These are phyloP conservation scores for Penicillium bialowiezense DNA, from an alignment of 495 filamentous ascomycete species.

Conservation along the genomic window DNA sequence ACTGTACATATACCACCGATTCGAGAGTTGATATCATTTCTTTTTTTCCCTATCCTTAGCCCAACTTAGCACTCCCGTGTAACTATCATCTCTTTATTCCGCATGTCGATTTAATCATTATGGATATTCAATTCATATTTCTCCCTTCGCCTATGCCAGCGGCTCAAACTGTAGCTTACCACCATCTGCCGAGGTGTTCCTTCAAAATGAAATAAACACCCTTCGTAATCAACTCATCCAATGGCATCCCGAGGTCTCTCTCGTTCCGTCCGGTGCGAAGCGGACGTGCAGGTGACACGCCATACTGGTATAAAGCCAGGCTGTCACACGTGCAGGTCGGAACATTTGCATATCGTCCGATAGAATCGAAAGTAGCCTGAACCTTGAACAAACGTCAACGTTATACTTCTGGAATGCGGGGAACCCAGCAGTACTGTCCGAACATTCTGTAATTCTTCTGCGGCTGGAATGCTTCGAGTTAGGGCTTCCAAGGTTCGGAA, in stretches of 20 bases:
- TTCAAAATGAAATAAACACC: background rate
- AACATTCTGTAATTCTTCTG: background rate
- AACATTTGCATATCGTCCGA: background rate
- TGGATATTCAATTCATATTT: no score
- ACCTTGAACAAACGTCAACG: background rate
- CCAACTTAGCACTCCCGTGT: background rate
- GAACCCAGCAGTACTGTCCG: background rate
- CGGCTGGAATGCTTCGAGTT: background rate
- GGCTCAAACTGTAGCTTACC: no score
- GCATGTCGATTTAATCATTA: background rate
- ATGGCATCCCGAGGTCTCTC: background rate
- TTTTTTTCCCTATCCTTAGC: slow-evolving; percentile 11
- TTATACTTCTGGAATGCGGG: background rate
- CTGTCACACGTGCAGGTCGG: background rate
- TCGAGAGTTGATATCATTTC: slow-evolving; percentile 22
- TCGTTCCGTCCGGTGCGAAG: no score
- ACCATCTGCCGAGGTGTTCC: no score
- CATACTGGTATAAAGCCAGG: no score
- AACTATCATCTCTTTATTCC: background rate
- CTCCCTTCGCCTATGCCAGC: no score
- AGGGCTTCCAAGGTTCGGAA: background rate
- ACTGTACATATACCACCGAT: slow-evolving; percentile 31
- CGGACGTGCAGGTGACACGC: no score
- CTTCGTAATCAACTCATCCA: no score
- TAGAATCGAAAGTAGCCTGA: background rate